Percentiles rank a stretch among this genome's conserved stretches.
These are phyloP conservation scores for Cystobasidium ongulense DNA, from an alignment of 768 basidiomycete species.

Conservation along the genomic window DNA sequence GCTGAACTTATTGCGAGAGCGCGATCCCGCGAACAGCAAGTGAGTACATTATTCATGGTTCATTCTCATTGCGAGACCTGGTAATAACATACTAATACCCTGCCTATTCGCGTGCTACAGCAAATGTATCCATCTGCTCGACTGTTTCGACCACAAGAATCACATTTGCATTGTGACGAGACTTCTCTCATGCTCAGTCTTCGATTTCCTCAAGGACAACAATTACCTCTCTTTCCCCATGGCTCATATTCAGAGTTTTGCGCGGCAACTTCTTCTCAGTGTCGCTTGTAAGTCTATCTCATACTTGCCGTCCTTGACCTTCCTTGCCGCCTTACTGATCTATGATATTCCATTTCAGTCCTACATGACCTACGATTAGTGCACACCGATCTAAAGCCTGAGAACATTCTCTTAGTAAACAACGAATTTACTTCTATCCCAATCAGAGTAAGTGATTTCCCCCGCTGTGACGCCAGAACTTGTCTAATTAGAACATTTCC, in stretches of 20 bases:
- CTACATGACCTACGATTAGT: constrained; percentile 81
- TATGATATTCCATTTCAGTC: constrained; percentile 52
- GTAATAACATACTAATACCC: constrained; percentile 21
- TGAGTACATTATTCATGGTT: constrained; percentile 50
- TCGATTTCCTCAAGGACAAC: constrained; percentile 98
- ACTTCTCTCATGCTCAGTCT: constrained; percentile 91
- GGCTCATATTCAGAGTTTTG: constrained; percentile 91
- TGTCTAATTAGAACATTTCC: neutral
- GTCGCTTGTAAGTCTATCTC: constrained; percentile 71
- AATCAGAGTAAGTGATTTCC: constrained; percentile 41
- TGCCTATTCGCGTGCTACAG: constrained; percentile 48
- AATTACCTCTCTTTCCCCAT: constrained; percentile 93
- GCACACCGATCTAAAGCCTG: constrained; percentile 97
- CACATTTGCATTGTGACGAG: constrained; percentile 97
- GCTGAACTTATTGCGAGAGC: constrained; percentile 76
- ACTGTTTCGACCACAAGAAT: constrained; percentile 93
- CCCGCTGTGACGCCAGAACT: neutral
- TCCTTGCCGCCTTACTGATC: neutral
- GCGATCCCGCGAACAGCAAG: constrained; percentile 81
- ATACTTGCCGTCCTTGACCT: neutral
- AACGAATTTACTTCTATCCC: constrained; percentile 54
- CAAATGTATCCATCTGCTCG: constrained; percentile 92
- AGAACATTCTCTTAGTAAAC: constrained; percentile 90
- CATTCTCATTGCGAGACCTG: constrained; percentile 38
- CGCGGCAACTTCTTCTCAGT: constrained; percentile 77